Base-by-base conservation (phyloP, 2,329 filamentous ascomycete genomes). In the Colletotrichum phormii region DNA sequence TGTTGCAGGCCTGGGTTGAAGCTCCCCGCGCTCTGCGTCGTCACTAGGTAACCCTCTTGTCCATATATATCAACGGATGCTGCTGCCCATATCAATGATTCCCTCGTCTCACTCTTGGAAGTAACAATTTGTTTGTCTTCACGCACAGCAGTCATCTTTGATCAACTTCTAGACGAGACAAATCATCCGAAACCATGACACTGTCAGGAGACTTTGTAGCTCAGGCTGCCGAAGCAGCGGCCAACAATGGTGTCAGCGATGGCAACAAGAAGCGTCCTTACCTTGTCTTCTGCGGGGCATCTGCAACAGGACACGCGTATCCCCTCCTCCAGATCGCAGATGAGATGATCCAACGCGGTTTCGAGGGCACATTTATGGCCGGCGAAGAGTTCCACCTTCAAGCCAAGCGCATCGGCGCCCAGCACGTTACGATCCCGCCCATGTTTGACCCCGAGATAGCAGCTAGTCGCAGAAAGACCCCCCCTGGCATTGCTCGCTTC, bases 321-420 rank as follows among this genome's bases (percentile, higher is more conserved):
- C 80, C 80, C 0, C 64, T 82, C 0, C 49, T 81, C 1, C 78
- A 78, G 31, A 79, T 86, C n/a, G 81, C 82, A 1, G 77, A 77
- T 5, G 77, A 83, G 29, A 78, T 87, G 11, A 75, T 84, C 13
- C 74, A 77, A 12, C 77, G 81, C 6, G 86, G 84, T 4, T 87
- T 85, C 68, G 77, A 82, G 9, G 77, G 86, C 3, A 84, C 82
- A 2, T 84, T 86, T 74, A 80, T 87, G 22, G 80, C 80, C 6
- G 82, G 82, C 2, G 75, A 77, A 0, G 74, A 80, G 8, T 86
- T 83, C 75, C 77, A 82, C 58, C 72, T 77, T 2, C 69, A 78
- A 9, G 78, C 85, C 62, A 80, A 81, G 63, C 76, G 77, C 2
- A 80, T 81, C 3, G 85, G 86, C 1, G 82, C 82, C 11, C 79